Evolutionary conservation across 164 flowering plant genomes (phyloP).

Genomic region (Kalanchoe fedtschenkoi): DNA sequence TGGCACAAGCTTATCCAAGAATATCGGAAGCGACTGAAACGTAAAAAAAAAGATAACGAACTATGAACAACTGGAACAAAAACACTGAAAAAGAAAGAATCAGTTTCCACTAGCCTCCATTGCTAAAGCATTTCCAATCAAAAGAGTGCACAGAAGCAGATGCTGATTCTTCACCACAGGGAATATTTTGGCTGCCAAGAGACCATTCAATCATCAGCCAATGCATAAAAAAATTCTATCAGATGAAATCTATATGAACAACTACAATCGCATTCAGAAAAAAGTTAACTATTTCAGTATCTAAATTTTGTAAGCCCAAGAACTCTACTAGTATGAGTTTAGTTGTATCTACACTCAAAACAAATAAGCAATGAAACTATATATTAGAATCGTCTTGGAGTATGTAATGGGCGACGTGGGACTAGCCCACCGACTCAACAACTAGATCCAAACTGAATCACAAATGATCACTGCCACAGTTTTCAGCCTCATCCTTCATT

Average conservation of each 20-base stretch:
- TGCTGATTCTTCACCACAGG: slow-evolving; percentile 96
- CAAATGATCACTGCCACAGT: too few relatives aligned
- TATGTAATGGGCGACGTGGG: too few relatives aligned
- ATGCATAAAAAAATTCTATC: not conserved
- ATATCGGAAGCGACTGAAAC: slow-evolving; percentile 69
- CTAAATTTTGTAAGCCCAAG: too few relatives aligned
- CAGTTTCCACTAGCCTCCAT: slow-evolving; percentile 58
- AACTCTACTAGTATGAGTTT: too few relatives aligned
- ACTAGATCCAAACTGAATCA: too few relatives aligned
- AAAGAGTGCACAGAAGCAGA: slow-evolving; percentile 76
- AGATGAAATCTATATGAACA: not conserved
- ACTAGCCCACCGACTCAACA: too few relatives aligned
- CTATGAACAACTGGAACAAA: slow-evolving; percentile 1
- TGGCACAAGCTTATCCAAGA: slow-evolving; percentile 68
- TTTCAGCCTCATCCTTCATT: too few relatives aligned
- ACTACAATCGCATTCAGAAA: not conserved
- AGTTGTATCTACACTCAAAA: too few relatives aligned
- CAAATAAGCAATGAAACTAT: too few relatives aligned
- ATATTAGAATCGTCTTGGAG: too few relatives aligned
- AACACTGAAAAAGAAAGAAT: slow-evolving; percentile 1
- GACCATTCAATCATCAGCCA: not conserved
- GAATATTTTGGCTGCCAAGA: slow-evolving; percentile 69
- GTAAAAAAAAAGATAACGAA: not conserved
- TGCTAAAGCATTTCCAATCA: slow-evolving; percentile 78
- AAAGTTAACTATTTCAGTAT: too few relatives aligned